Evolutionary conservation across 2,329 filamentous ascomycete species (phyloP).

Genomic region (Monascus ruber): DNA sequence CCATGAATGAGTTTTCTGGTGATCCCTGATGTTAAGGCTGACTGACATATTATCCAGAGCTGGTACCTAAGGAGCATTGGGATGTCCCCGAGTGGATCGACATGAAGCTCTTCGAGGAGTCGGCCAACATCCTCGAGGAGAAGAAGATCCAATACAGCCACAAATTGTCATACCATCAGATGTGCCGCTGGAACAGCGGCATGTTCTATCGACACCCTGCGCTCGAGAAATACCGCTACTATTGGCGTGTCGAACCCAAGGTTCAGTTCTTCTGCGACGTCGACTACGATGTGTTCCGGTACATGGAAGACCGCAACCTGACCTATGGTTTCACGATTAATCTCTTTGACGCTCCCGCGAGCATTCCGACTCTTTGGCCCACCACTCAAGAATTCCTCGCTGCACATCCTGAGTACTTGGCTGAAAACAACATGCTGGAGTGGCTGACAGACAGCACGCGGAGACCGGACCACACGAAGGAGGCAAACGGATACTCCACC

Average conservation of each 20-base stretch:
- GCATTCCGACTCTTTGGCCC: slow-evolving; percentile 85
- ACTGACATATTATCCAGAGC: slow-evolving; percentile 43
- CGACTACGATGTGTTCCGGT: slow-evolving; percentile 96
- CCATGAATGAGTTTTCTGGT: background rate
- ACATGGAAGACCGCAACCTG: slow-evolving; percentile 97
- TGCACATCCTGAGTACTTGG: slow-evolving; percentile 68
- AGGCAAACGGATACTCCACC: slow-evolving; percentile 87
- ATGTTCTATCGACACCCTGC: slow-evolving; percentile 96
- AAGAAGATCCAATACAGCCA: slow-evolving; percentile 82
- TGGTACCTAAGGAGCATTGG: slow-evolving; percentile 95
- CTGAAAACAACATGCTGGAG: slow-evolving; percentile 71
- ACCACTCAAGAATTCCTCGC: slow-evolving; percentile 85
- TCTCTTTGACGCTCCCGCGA: slow-evolving; percentile 82
- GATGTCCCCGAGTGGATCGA: slow-evolving; percentile 86
- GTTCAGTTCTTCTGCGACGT: slow-evolving; percentile 99
- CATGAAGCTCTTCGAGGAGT: slow-evolving; percentile 71
- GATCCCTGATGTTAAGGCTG: slow-evolving; percentile 7
- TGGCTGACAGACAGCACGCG: slow-evolving; percentile 74
- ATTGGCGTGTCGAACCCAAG: slow-evolving; percentile 97
- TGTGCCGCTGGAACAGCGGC: slow-evolving; percentile 98
- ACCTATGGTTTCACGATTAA: slow-evolving; percentile 98
- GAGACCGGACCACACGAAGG: slow-evolving; percentile 66
- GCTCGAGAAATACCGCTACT: slow-evolving; percentile 70
- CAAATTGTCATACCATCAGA: slow-evolving; percentile 88
- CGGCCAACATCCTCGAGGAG: slow-evolving; percentile 68